A percentile compares a stretch with the other conserved stretches of the same genome.
Conservation (phyloP, 1,284 basidiomycete genomes). For the Malassezia globosa region DNA sequence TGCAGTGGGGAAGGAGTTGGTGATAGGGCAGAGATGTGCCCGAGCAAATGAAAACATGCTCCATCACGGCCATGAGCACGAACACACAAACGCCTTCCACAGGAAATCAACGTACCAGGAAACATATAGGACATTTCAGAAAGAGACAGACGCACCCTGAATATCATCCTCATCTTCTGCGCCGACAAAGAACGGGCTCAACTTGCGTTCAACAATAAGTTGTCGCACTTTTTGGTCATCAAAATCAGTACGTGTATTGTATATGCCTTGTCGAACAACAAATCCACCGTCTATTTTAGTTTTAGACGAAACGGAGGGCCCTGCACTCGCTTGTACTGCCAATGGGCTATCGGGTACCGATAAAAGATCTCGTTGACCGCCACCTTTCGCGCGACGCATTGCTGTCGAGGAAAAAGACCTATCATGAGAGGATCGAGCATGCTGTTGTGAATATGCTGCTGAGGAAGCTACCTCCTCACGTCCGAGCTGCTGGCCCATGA, state of each 20-base stretch:
- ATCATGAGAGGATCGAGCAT: no score
- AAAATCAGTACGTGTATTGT: slow-evolving; percentile 68
- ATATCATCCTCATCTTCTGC: slow-evolving; percentile 70
- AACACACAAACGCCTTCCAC: no score
- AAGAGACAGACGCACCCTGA: slow-evolving; percentile 49
- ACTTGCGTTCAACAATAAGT: slow-evolving; percentile 70
- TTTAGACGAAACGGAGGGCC: slow-evolving; percentile 16
- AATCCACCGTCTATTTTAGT: slow-evolving; percentile 55
- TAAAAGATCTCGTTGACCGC: no score
- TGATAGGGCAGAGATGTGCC: no score
- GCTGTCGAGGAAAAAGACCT: background rate
- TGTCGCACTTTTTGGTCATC: slow-evolving; percentile 73
- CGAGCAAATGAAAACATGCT: no score
- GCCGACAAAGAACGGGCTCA: slow-evolving; percentile 91
- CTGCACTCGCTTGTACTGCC: no score
- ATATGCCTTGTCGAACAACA: slow-evolving; percentile 76
- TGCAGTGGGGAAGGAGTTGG: no score
- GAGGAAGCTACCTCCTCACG: slow-evolving; percentile 7
- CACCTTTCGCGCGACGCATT: no score
- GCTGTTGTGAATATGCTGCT: no score
- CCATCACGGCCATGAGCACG: no score
- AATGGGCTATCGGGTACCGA: no score
- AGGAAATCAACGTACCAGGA: slow-evolving; percentile 85
- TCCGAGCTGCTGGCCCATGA: slow-evolving; percentile 15
- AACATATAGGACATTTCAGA: slow-evolving; percentile 92